These are phyloP conservation scores for Blastocladiella emersonii DNA, from an alignment of 371 early-diverging fungal species.

Conservation along the genomic window DNA sequence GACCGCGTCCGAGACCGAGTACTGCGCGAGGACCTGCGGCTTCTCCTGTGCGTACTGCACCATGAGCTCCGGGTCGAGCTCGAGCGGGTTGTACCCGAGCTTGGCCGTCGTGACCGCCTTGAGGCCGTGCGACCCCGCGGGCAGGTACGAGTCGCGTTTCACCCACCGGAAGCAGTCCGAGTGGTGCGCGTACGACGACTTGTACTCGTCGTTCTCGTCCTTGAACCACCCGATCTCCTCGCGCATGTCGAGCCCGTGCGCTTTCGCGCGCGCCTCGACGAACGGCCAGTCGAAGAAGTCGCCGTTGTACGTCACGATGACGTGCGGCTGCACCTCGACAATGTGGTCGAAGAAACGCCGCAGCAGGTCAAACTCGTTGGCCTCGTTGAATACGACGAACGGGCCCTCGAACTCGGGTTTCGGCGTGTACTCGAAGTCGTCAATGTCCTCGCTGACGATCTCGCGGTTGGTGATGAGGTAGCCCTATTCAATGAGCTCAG, in stretches of 20 bases:
- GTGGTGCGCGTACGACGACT: constrained; percentile 80
- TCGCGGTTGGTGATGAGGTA: constrained; percentile 96
- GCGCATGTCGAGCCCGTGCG: constrained; percentile 69
- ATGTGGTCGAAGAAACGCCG: constrained; percentile 89
- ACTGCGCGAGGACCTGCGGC: constrained; percentile 94
- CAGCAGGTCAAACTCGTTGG: constrained; percentile 65
- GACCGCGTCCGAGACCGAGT: constrained; percentile 99
- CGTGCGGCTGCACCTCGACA: constrained; percentile 70
- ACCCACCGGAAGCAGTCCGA: constrained; percentile 99
- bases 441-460: constrained; percentile 92
- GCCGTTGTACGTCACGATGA: constrained; percentile 98
- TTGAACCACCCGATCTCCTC: constrained; percentile 75
- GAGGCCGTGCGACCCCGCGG: constrained; percentile 95
- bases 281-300: constrained; percentile 99
- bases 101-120: constrained; percentile 94
- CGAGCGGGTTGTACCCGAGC: constrained; percentile 97
- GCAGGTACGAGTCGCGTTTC: constrained; percentile 97
- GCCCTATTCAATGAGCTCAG: constrained; percentile 43
- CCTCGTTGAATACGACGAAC: constrained; percentile 96
- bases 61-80: constrained; percentile 99
- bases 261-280: constrained; percentile 73
- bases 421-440: constrained; percentile 96
- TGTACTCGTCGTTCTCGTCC: constrained; percentile 74
- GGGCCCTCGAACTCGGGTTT: constrained; percentile 89
- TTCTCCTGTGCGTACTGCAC: constrained; percentile 71